Conservation (phyloP, 495 filamentous ascomycete genomes). For the Penicilliopsis zonata region DNA sequence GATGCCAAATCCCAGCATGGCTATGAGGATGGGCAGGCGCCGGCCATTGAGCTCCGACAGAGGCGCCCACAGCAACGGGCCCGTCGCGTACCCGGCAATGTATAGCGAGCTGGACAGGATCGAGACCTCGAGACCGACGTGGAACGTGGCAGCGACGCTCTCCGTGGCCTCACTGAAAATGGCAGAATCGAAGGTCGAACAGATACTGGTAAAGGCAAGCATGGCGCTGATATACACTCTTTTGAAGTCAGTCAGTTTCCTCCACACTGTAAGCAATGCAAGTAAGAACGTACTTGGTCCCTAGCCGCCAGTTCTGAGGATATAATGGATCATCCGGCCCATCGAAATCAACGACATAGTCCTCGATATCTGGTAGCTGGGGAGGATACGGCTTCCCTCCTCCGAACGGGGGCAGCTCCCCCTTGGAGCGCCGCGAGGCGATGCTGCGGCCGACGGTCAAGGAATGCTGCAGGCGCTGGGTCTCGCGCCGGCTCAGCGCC, state of each 20-base stretch:
- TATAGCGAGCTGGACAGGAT: constrained; percentile 47
- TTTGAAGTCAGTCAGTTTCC: not conserved
- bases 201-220: constrained; percentile 67
- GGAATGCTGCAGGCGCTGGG: constrained; percentile 59
- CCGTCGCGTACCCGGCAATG: constrained; percentile 47
- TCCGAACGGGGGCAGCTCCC: constrained; percentile 48
- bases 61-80: constrained; percentile 52
- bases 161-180: constrained; percentile 43
- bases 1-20: constrained; percentile 69
- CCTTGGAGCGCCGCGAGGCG: constrained; percentile 38
- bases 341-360: constrained; percentile 82
- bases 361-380: constrained; percentile 55
- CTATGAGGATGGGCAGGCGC: constrained; percentile 40
- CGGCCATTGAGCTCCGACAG: constrained; percentile 52
- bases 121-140: constrained; percentile 41
- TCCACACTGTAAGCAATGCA: constrained; percentile 6
- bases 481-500: constrained; percentile 67
- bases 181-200: constrained; percentile 52
- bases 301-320: constrained; percentile 71
- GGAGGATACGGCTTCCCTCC: constrained; percentile 73
- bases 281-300: constrained; percentile 50
- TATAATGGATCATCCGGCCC: constrained; percentile 69
- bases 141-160: constrained; percentile 34
- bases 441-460: constrained; percentile 56
- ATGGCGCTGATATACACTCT: constrained; percentile 29